A percentile compares a stretch with the other conserved stretches of the same genome.
Conservation (phyloP, 2,329 filamentous ascomycete genomes). For the Colletotrichum orchidophilum region DNA sequence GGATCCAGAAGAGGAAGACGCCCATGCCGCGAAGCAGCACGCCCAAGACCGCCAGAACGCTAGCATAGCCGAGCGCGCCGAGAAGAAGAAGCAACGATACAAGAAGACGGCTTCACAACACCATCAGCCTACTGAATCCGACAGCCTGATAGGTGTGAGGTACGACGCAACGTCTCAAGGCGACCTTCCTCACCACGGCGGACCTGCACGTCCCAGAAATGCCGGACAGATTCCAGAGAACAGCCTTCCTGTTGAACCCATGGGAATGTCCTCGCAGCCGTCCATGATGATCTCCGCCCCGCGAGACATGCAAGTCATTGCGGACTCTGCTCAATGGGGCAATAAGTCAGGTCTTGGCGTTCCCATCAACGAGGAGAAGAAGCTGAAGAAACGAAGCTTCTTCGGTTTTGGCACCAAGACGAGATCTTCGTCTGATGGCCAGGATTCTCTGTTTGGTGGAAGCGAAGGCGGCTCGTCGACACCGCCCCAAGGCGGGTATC, state of each 20-base stretch:
- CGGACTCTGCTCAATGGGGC: slow-evolving; percentile 87
- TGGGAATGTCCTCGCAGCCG: slow-evolving; percentile 50
- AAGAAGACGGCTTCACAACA: slow-evolving; percentile 43
- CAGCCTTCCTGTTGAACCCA: slow-evolving; percentile 38
- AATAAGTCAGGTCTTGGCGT: slow-evolving; percentile 70
- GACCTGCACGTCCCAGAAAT: slow-evolving; percentile 49
- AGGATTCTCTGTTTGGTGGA: slow-evolving; percentile 64
- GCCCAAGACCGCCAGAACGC: slow-evolving; percentile 53
- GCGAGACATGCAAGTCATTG: slow-evolving; percentile 84
- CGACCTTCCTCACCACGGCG: slow-evolving; percentile 55
- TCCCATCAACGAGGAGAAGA: slow-evolving; percentile 75
- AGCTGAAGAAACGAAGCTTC: slow-evolving; percentile 81
- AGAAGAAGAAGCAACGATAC: slow-evolving; percentile 44
- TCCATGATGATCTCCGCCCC: slow-evolving; percentile 80
- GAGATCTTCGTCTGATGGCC: slow-evolving; percentile 66
- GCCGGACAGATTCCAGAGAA: slow-evolving; percentile 45
- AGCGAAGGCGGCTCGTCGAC: slow-evolving; percentile 57
- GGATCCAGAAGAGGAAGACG: slow-evolving; percentile 67
- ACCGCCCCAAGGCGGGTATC: slow-evolving; percentile 51
- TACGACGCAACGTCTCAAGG: slow-evolving; percentile 66
- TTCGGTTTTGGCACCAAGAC: slow-evolving; percentile 73
- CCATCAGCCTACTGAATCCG: slow-evolving; percentile 50
- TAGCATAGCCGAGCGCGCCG: slow-evolving; percentile 36
- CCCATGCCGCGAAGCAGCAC: slow-evolving; percentile 40
- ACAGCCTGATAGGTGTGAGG: slow-evolving; percentile 64